Base-by-base conservation (phyloP, 805 yeast genomes). In the Yamadazyma philogaea region DNA sequence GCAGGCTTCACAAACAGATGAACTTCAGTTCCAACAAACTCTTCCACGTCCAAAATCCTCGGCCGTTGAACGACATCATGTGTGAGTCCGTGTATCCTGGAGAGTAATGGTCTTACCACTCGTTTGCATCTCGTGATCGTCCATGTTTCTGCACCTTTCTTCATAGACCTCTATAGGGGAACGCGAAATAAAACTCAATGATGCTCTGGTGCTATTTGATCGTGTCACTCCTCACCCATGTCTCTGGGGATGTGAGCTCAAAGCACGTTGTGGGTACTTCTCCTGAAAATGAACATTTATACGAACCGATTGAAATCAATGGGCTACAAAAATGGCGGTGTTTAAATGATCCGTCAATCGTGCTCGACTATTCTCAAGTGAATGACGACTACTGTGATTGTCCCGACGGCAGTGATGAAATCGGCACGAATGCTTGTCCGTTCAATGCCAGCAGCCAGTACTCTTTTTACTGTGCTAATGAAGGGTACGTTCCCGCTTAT, bases 331-430 rank as follows among this genome's bases (percentile, higher is more conserved):
- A 46, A 27, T 91, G 93, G 87, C 62, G 68, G 5, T 91, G 98
- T 66, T 60, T 91, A 28, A 54, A 63, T 24, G 74, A 85, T 54
- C 83, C 93, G 0, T 74, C 78, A n/a, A 77, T 88, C 4, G 69
- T 68, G 16, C 63, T 91, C 15, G 70, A 81, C 31, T 68, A 70
- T 39, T 67, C 67, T 28, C 85, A 81, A 55, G 74, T 91, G 52
- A 91, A 91, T 59, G 97, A 93, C 61, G 84, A 89, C 53, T 83
- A 75, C 56, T 91, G 98, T 64, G 98, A 93, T 56, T 91, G 98
- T 66, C 97, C 97, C 0, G 99, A 93, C 64, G 98, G 98, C 0
- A 81, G 90, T 4, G 99, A 93, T 65, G 98, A 93, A 61, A 96
- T 97, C 0, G 97, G 97, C 0, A 91, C 98, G 0, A 68, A 83